Base-by-base conservation (phyloP, 805 yeast genomes). In the Blastobotrys muscicola region DNA sequence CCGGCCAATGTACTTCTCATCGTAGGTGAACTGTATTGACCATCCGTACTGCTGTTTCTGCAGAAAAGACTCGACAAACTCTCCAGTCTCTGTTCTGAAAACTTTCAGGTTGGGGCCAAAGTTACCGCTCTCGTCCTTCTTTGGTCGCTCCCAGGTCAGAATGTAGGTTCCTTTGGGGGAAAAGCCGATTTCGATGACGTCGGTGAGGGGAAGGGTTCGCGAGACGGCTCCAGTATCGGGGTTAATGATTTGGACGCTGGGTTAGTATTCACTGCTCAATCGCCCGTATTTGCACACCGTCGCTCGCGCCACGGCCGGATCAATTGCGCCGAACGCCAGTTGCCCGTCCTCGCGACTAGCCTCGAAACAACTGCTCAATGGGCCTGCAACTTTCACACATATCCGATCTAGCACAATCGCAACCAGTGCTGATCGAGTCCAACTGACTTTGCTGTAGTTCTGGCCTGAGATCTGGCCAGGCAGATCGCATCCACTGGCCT, bases 71-170 rank as follows among this genome's bases (percentile, higher is more conserved):
- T 72, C 74, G 41, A 77, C 66, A 41, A 75, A 65, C 43, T 66
- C 67, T 35, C 71, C 71, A 20, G 67, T 65, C 36, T 62, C 62
- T 40, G 82, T 65, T 51, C 76, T 72, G 76, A 82, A 86, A 45
- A 92, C 73, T 58, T 78, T 77, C 50, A 90, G 85, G 64, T 92
- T 92, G 49, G 85, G 78, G 48, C 70, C 74, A 73, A 78, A 83
- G 57, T 80, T 76, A 38, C 94, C 89, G 41, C 78, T 69, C 53
- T 75, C 78, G 54, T 76, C 69, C 54, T 80, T 75, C 39, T 75
- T 66, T 3, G 97, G 94, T 57, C 86, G 85, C 53, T 86, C 86
- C 96, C 97, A 92, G 33, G 94, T 77, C 50, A 85, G 76, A 50
- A 92, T 64, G 58, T 71, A 89, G 38, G 78, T 76, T 11, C 96